These are phyloP conservation scores for Colletotrichum lindemuthianum DNA, from an alignment of 2,329 filamentous ascomycete genomes.

Conservation along the genomic window DNA sequence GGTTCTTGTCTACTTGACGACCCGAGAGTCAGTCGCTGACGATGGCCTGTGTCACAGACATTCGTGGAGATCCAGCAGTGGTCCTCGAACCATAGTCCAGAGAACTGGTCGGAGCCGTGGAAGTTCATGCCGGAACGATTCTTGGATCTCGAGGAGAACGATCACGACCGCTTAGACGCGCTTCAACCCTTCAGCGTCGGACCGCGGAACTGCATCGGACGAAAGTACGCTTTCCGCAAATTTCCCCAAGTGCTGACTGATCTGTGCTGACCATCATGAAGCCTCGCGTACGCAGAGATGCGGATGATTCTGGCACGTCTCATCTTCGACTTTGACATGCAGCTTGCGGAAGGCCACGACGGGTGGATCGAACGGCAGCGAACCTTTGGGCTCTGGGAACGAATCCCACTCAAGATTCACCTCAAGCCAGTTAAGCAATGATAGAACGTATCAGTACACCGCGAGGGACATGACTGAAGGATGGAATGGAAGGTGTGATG, in stretches of 20 bases:
- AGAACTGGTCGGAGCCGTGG: constrained; percentile 3
- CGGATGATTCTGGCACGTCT: constrained; percentile 20
- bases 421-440: background rate
- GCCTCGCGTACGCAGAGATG: constrained; percentile 29
- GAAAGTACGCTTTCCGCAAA: constrained; percentile 5
- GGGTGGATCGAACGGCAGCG: constrained; percentile 11
- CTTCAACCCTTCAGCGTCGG: constrained; percentile 22
- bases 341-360: background rate
- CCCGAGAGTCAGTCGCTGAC: fast-evolving
- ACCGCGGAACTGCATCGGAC: constrained; percentile 30
- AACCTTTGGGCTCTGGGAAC: constrained; percentile 9
- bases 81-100: background rate
- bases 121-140: constrained; percentile 24
- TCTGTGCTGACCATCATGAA: background rate
- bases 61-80: constrained; percentile 1
- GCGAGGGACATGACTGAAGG: background rate
- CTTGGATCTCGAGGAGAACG: background rate
- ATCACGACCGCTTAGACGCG: constrained; percentile 3
- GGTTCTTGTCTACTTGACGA: no score
- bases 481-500: background rate
- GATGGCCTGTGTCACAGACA: background rate
- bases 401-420: constrained; percentile 1
- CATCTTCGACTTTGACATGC: constrained; percentile 1
- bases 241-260: background rate
- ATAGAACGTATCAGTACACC: background rate